A percentile compares a stretch with the other conserved stretches of the same genome.
Evolutionary conservation across 306 rosid species (phyloP).

Genomic region (Astragalus glycyphyllos): DNA sequence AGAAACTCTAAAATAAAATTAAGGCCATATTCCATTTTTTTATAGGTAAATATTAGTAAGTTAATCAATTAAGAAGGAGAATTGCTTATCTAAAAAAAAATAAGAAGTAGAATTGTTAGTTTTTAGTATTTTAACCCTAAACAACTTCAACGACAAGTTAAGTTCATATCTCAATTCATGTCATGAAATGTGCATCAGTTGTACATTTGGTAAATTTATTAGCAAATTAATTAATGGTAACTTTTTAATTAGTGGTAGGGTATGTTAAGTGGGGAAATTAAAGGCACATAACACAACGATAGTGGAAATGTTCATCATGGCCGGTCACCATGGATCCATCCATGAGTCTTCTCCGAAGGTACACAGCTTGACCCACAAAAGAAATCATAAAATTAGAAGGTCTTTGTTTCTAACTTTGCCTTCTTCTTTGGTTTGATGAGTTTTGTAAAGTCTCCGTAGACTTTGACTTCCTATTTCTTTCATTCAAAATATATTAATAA

Average conservation of each 20-base stretch:
- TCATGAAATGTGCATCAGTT: background rate
- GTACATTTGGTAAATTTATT: background rate
- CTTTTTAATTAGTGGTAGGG: background rate
- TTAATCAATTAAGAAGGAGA: no score
- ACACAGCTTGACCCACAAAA: background rate
- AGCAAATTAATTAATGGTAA: background rate
- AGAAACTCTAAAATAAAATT: no score
- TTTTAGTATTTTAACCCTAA: no score
- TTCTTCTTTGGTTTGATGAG: constrained; percentile 24
- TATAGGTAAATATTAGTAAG: no score
- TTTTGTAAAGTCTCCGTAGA: constrained; percentile 36
- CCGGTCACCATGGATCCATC: constrained; percentile 5
- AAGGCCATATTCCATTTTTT: no score
- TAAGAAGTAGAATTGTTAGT: no score
- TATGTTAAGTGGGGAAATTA: background rate
- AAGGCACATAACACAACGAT: background rate
- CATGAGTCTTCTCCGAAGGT: constrained; percentile 28
- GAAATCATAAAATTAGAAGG: no score
- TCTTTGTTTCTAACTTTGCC: constrained; percentile 11
- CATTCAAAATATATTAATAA: background rate
- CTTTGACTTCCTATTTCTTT: constrained; percentile 36
- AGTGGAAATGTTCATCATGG: background rate
- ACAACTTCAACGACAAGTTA: no score
- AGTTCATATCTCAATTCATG: background rate
- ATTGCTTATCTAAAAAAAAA: no score